Conservation (phyloP, 208 protist species). For the Leishmania turanica region DNA sequence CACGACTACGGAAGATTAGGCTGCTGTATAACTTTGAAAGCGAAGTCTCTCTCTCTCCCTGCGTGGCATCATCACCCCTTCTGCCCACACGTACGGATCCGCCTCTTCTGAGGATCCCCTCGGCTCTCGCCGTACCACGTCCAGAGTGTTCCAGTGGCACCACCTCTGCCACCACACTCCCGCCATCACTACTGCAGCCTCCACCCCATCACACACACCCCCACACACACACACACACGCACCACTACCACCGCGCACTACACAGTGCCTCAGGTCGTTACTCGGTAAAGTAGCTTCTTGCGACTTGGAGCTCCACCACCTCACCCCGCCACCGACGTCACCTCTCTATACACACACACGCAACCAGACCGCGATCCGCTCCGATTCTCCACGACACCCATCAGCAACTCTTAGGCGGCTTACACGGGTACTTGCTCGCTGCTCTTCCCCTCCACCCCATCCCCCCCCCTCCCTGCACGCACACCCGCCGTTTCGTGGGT, state of each 20-base stretch:
- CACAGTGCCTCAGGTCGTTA: background rate
- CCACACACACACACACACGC: background rate
- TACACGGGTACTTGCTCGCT: background rate
- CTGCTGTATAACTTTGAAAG: background rate
- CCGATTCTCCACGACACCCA: background rate
- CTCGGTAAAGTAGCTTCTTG: slow-evolving; percentile 5
- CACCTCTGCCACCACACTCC: background rate
- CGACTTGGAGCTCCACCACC: background rate
- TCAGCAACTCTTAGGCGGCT: background rate
- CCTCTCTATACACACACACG: slow-evolving; percentile 5
- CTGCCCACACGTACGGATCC: background rate
- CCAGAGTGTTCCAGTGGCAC: background rate
- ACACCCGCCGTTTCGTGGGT: background rate
- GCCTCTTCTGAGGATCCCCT: background rate
- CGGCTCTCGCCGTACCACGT: background rate
- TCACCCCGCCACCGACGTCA: slow-evolving; percentile 11
- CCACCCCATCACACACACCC: background rate
- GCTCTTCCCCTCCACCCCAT: background rate
- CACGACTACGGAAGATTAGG: background rate
- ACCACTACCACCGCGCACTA: background rate
- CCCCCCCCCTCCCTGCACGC: background rate
- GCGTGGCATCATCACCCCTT: background rate
- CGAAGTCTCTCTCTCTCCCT: background rate
- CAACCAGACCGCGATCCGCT: background rate
- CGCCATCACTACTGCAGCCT: background rate